Evolutionary conservation across 2,329 filamentous ascomycete species (phyloP).

Genomic region (Penicillium sp.): DNA sequence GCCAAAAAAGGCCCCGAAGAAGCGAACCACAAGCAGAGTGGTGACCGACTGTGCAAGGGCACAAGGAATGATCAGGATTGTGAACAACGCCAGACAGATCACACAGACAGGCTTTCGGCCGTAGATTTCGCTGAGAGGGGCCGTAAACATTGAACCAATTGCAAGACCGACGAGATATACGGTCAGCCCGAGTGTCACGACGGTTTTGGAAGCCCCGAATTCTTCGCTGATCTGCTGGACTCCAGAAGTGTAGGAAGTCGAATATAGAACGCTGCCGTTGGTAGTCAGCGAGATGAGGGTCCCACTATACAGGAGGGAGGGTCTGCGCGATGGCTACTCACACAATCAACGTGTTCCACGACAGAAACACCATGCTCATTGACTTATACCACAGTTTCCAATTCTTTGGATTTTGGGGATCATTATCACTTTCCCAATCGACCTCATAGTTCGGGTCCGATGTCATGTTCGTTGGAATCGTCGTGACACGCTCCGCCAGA

Average conservation of each 20-base stretch:
- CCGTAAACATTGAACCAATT: conserved; percentile 63
- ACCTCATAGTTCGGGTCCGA: conserved; percentile 62
- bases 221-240: conserved; percentile 63
- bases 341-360: conserved; percentile 53
- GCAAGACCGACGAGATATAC: conserved; percentile 73
- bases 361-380: conserved; percentile 50
- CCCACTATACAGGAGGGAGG: background rate
- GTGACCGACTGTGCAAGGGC: conserved; percentile 62
- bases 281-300: background rate
- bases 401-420: conserved; percentile 60
- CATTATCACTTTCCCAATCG: conserved; percentile 59
- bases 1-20: conserved; percentile 68
- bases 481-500: conserved; percentile 39
- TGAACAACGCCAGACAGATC: conserved; percentile 58
- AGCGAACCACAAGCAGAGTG: conserved; percentile 65
- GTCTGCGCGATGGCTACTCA: conserved; percentile 22
- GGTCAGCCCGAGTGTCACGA: conserved; percentile 70
- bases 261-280: conserved; percentile 56
- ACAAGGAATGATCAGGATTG: conserved; percentile 64
- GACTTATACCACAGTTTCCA: conserved; percentile 59
- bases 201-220: conserved; percentile 53
- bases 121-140: conserved; percentile 55
- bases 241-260: conserved; percentile 70
- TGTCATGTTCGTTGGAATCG: conserved; percentile 42
- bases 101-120: conserved; percentile 57